Conservation (phyloP, 2,329 filamentous ascomycete genomes). For the Aspergillus sp. region DNA sequence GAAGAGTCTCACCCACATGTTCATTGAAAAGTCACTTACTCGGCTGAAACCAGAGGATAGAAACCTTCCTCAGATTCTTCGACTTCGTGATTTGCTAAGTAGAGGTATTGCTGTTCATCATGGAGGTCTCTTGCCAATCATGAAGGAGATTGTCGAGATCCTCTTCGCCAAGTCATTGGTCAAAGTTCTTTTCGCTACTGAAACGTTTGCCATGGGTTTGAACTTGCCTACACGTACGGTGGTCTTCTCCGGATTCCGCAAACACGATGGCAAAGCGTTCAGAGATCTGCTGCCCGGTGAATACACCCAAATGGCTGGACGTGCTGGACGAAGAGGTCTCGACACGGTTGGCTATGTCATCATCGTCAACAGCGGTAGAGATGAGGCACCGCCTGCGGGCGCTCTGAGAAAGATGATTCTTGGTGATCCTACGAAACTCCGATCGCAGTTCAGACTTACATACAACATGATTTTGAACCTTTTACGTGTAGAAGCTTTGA, state of each 20-base stretch:
- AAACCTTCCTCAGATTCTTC: slow-evolving; percentile 82
- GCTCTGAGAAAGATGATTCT: slow-evolving; percentile 91
- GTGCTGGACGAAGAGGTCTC: slow-evolving; percentile 86
- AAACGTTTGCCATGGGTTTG: slow-evolving; percentile 97
- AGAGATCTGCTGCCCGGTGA: slow-evolving; percentile 88
- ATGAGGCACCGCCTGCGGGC: slow-evolving; percentile 81
- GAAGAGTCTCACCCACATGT: slow-evolving; percentile 97
- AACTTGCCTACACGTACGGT: slow-evolving; percentile 95
- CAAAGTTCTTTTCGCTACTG: slow-evolving; percentile 94
- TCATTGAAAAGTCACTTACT: slow-evolving; percentile 89
- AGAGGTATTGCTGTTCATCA: slow-evolving; percentile 95
- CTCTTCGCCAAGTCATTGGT: slow-evolving; percentile 91
- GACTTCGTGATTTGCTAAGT: slow-evolving; percentile 76
- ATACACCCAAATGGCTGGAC: slow-evolving; percentile 97
- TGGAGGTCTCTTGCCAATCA: slow-evolving; percentile 87
- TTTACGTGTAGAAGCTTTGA: slow-evolving; percentile 88
- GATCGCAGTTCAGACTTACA: slow-evolving; percentile 92
- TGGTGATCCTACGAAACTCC: slow-evolving; percentile 88
- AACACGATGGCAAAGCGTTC: slow-evolving; percentile 90
- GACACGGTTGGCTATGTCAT: slow-evolving; percentile 93
- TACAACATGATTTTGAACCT: slow-evolving; percentile 99
- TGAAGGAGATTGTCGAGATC: slow-evolving; percentile 97
- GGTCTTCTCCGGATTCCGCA: slow-evolving; percentile 94
- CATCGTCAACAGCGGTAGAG: slow-evolving; percentile 73
- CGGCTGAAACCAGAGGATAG: slow-evolving; percentile 87